Evolutionary conservation across 2,329 filamentous ascomycete species (phyloP).

Genomic region (Cordyceps farinosa): DNA sequence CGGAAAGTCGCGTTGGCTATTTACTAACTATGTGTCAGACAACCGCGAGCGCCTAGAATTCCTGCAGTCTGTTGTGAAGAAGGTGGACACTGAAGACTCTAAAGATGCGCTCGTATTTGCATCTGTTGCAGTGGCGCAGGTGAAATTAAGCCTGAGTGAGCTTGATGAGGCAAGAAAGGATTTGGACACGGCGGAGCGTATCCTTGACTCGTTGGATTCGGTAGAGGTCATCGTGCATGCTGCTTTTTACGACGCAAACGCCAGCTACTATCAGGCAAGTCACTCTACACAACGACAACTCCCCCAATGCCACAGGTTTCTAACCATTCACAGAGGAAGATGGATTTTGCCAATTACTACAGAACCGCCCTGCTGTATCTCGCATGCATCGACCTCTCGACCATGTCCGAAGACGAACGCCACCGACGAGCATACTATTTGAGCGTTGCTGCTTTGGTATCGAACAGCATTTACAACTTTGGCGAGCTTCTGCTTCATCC

Average conservation of each 20-base stretch:
- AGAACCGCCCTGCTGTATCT: constrained; percentile 96
- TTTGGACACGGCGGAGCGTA: constrained; percentile 80
- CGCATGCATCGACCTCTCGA: constrained; percentile 82
- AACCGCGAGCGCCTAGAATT: constrained; percentile 83
- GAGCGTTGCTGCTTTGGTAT: constrained; percentile 86
- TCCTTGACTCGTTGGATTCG: constrained; percentile 87
- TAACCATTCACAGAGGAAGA: constrained; percentile 52
- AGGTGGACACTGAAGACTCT: constrained; percentile 86
- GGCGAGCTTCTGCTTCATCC: constrained; percentile 97
- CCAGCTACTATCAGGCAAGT: constrained; percentile 80
- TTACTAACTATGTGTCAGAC: constrained; percentile 51
- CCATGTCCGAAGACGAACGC: constrained; percentile 71
- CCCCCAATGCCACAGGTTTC: neutral
- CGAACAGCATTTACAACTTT: constrained; percentile 97
- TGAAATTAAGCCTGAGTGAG: constrained; percentile 77
- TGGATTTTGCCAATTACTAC: constrained; percentile 95
- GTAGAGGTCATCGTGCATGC: constrained; percentile 95
- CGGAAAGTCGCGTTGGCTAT: neutral
- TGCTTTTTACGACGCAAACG: constrained; percentile 92
- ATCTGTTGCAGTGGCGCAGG: constrained; percentile 81
- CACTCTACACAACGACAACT: neutral
- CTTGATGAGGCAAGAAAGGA: constrained; percentile 81
- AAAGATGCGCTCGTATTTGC: constrained; percentile 97
- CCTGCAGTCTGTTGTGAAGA: constrained; percentile 75
- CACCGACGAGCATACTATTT: constrained; percentile 86